Evolutionary conservation across 371 early-diverging fungal species (phyloP).

Genomic region (Dinochytrium kinnereticum): DNA sequence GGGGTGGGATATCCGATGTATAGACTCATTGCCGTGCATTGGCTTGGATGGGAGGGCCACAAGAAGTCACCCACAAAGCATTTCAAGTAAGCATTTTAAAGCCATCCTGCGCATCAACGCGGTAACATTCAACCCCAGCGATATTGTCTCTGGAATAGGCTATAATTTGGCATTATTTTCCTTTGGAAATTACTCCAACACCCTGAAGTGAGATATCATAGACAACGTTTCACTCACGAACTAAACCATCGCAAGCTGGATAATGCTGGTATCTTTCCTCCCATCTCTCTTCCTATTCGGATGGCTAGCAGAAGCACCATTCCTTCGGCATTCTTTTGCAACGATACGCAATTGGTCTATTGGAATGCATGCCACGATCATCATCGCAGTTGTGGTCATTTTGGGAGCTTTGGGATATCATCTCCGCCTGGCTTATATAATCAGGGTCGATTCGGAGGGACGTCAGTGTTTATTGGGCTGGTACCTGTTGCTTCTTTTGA

Average conservation of each 20-base stretch:
- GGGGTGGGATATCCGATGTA: constrained; percentile 27
- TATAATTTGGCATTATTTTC: constrained; percentile 60
- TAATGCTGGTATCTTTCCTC: constrained; percentile 72
- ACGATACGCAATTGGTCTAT: constrained; percentile 72
- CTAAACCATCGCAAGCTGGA: constrained; percentile 56
- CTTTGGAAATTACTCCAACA: constrained; percentile 80
- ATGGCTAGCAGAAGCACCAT: constrained; percentile 72
- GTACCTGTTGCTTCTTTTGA: constrained; percentile 61
- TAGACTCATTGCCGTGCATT: constrained; percentile 22
- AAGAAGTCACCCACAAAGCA: neutral
- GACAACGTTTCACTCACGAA: neutral
- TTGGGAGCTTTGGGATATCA: constrained; percentile 58
- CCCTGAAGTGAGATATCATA: constrained; percentile 57
- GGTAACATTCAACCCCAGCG: constrained; percentile 16
- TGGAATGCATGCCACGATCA: constrained; percentile 38
- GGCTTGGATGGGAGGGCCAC: constrained; percentile 23
- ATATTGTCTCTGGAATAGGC: constrained; percentile 15
- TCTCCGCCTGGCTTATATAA: constrained; percentile 56
- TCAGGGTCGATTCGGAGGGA: constrained; percentile 35
- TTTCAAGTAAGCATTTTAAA: neutral
- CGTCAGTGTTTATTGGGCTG: constrained; percentile 47
- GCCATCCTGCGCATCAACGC: neutral
- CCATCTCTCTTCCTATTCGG: constrained; percentile 73
- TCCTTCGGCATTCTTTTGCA: constrained; percentile 72
- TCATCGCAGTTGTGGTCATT: constrained; percentile 46